Evolutionary conservation across 805 yeast species (phyloP), one percentile per base, ranked within the genome.

Genomic region (Wickerhamomyces tratensis): DNA sequence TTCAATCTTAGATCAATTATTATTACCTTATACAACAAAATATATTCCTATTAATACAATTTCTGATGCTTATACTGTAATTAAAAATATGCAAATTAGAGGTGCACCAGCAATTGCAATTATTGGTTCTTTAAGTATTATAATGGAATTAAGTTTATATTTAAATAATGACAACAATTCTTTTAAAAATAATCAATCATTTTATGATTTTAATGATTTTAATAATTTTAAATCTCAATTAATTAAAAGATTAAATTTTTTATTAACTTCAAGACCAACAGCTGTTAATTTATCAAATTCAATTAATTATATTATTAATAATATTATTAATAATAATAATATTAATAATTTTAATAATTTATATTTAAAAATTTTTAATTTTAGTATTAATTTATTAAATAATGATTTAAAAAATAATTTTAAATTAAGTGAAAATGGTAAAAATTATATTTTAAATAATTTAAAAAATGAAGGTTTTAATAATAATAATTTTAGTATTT

Each of bases 81-180:
- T 91, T 60, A 81, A 79, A 56, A 71, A 71, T 44, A 91, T 91
- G 98, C 88, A 86, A 54, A 97, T 94, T 5, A 73, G 98, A 59
- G 98, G 98, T 35, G 98, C 98, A 0, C 98, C 98, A 0, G 98
- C 98, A 1, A 91, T 91, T 57, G 97, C 97, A 47, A 86, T 91
- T 44, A 97, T 91, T 3, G 98, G 96, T 6, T 79, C 88, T 1
- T 72, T 89, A 46, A 76, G 96, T 2, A 74, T 91, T 4, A 81
- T 86, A 2, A 78, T 84, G n/a, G 96, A 91, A 49, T 62, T 77
- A 4, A 63, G 62, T 43, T 53, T 56, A 53, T 55, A 43, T 43
- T 39, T 66, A 40, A 57, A 47, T 33, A 49, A 45, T 30, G 59
- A 58, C n/a, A n/a, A n/a, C n/a, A n/a, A n/a, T 2, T 46, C 54